Evolutionary conservation across 768 basidiomycete species (phyloP), one percentile per base, ranked within the genome.

Genomic region (Lentinus tigrinus): DNA sequence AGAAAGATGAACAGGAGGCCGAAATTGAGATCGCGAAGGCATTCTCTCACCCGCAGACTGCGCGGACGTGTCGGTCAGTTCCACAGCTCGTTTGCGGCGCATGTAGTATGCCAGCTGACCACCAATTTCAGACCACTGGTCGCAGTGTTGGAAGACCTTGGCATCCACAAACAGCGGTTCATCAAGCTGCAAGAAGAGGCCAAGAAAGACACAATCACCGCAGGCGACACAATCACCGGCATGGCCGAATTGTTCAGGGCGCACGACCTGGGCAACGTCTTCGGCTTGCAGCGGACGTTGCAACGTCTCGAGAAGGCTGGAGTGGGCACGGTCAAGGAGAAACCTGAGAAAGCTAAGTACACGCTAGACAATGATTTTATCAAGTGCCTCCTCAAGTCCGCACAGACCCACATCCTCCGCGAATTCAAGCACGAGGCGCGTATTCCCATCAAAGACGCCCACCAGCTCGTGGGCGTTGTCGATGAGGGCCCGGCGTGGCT

Each of bases 401-500:
- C 86, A 0, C 82, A 84, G 72, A 83, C 80, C 46, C 81, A 85
- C 61, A 81, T 88, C n/a, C 72, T 94, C 39, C 80, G 90, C 8
- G 83, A 84, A 43, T 82, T 94, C 66, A 93, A 93, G 64, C 83
- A 91, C 64, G 76, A 78, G 36, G 91, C 91, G 0, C 79, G 90
- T 5, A 89, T 95, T 34, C 82, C 79, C 4, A 79, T 95, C 14
- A 85, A 85, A 1, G 73, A 84, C 0, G 85, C 85, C 60, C 83
- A 84, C 58, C 77, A 85, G 31, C 78, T 95, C 2, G 88, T 93
- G 10, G 93, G 93, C 1, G 81, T 93, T 8, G 88, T 89, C 5
- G 93, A 95, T 64, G 91, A 94, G 71, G 90, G 90, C 0, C 83
- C 85, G 0, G 83, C 85, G 0, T 89, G 89, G 61, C 69, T 69